Evolutionary conservation across 2,329 filamentous ascomycete species (phyloP).

Genomic region (Cladophialophora bantiana): DNA sequence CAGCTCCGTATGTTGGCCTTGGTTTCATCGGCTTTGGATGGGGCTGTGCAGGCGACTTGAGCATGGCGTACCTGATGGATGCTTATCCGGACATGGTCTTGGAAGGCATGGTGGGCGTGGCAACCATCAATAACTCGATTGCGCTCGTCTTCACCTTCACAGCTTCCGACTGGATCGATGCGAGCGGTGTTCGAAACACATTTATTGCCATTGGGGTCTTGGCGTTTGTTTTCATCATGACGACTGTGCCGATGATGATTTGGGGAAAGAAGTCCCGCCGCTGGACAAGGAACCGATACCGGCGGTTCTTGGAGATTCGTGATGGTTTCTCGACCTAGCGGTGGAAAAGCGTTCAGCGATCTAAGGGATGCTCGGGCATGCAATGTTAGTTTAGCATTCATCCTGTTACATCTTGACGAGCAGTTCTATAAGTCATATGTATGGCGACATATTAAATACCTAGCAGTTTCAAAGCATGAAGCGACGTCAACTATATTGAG

Average conservation of each 20-base stretch:
- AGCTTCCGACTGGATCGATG: slow-evolving; percentile 58
- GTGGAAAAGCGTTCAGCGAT: neutral
- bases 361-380: neutral
- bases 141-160: slow-evolving; percentile 63
- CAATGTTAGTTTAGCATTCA: neutral
- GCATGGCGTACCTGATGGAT: slow-evolving; percentile 63
- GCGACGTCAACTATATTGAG: too few relatives aligned
- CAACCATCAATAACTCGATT: slow-evolving; percentile 64
- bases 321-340: slow-evolving; percentile 46
- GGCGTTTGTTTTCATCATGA: slow-evolving; percentile 59
- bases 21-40: slow-evolving; percentile 67
- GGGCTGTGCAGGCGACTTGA: slow-evolving; percentile 64
- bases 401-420: slow-evolving; percentile 3
- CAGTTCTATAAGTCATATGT: slow-evolving; percentile 1
- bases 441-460: neutral
- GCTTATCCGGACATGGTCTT: slow-evolving; percentile 64
- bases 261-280: slow-evolving; percentile 60
- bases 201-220: slow-evolving; percentile 62
- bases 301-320: slow-evolving; percentile 57
- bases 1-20: slow-evolving; percentile 61
- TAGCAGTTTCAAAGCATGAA: neutral
- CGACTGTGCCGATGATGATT: slow-evolving; percentile 62
- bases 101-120: slow-evolving; percentile 65
- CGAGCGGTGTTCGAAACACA: slow-evolving; percentile 54
- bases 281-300: slow-evolving; percentile 57